Base-by-base conservation (phyloP, 495 filamentous ascomycete genomes). In the Tuber magnatum region DNA sequence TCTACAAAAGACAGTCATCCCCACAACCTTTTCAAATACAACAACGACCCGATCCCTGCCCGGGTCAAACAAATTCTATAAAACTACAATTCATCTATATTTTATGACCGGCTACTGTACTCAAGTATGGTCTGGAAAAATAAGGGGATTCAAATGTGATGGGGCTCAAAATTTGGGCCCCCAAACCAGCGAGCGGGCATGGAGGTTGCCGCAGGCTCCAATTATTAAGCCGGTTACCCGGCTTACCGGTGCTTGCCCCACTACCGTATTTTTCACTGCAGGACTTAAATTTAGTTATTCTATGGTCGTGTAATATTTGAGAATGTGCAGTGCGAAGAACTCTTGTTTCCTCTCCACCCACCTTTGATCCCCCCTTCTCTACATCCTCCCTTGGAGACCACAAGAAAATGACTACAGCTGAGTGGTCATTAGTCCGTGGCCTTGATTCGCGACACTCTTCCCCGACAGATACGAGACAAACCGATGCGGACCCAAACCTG, bases 351-450 rank as follows among this genome's bases (percentile, higher is more conserved):
- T 35, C 28, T 35, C 28, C 5, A 12, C 56, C 14, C 4, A 35
- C 56, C 14, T 65, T 20, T 65, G 14, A 65, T 8, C 14, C 56
- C 24, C 28, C 28, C 28, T 65, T 65, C 8, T 28, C 12, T 65
- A 20, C 28, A 35, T 2, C 6, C 56, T 35, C 7, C 28, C 14
- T 18, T 18, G 28, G 14, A 4, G 28, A 35, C 46, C 16, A 46
- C 8, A 61, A 32, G 18, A 65, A 65, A 65, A 65, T 65, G 56
- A 32, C 28, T 20, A 65, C 32, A 4, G 28, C 56, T 18, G 56
- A 65, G 32, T 82, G 81, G 81, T 46, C 16, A 8, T 70, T 82
- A 12, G 74, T 82, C 16, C 39, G 74, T 42, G 76, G 81, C n/a
- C 6, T n/a, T 22, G 56, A 65, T 32, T 65, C 28, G 28, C 35